Evolutionary conservation across 805 yeast genomes (phyloP), one percentile per base, ranked within the genome.

Genomic region (Lipomyces anomalus): DNA sequence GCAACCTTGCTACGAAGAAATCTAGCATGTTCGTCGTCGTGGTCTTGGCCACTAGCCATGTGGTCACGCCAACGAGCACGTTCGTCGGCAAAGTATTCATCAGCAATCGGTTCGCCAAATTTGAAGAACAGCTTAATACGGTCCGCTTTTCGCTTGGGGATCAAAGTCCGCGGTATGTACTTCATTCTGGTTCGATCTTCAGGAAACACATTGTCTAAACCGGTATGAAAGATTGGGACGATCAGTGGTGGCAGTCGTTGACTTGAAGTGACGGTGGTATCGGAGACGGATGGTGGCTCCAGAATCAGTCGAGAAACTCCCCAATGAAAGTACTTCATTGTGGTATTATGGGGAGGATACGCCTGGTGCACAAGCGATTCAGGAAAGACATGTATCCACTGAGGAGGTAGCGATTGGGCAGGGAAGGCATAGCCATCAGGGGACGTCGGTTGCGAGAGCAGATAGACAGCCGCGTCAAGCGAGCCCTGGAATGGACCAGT

Each of bases 281-380:
- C n/a, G n/a, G n/a, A n/a, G n/a, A n/a, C n/a, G n/a, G n/a, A n/a
- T n/a, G n/a, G n/a, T n/a, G n/a, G n/a, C 63, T 90, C 98, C 44
- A 92, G 66, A 4, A 92, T 72, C 55, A 89, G 61, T 55, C 98
- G 72, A 2, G 95, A 77, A 1, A 88, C 80, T 0, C 98, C 98
- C 97, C 97, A 90, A 61, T 85, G 82, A 71, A 92, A 90, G 65
- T 85, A 90, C 52, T 96, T 71, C 92, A 92, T 85, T 3, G 97
- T 87, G 55, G 86, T 84, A 40, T 75, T 71, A 61, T 78, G 79
- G 0, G 96, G 96, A 29, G 82, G 80, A 49, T 80, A 74, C 2
- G 68, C 65, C 63, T 92, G 98, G 43, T 90, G 75, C 3, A 90
- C 97, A 62, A 82, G 86, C 0, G 95, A 95, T 63, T 90, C 98